Conservation (phyloP, 1,139 yeast genomes). For the Blastobotrys ciferrii region DNA sequence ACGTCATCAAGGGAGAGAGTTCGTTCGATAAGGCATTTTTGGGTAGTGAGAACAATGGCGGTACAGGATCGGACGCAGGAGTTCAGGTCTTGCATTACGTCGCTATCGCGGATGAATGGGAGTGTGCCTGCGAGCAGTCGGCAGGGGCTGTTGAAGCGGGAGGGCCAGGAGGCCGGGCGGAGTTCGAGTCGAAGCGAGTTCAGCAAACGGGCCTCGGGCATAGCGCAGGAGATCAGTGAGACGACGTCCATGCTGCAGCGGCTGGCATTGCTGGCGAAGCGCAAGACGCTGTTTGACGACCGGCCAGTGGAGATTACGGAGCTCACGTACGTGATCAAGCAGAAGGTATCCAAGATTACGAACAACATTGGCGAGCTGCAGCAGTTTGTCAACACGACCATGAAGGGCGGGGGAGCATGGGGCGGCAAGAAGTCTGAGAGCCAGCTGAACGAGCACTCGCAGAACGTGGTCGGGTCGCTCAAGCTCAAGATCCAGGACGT, state of each 20-base stretch:
- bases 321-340: slow-evolving; percentile 87
- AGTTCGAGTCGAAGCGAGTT: slow-evolving; percentile 53
- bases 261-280: slow-evolving; percentile 76
- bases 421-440: slow-evolving; percentile 47
- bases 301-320: slow-evolving; percentile 92
- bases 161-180: slow-evolving; percentile 24
- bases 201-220: slow-evolving; percentile 72
- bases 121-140: slow-evolving; percentile 23
- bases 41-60: too few species aligned
- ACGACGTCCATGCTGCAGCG: slow-evolving; percentile 84
- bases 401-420: slow-evolving; percentile 28
- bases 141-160: slow-evolving; percentile 1
- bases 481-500: slow-evolving; percentile 89
- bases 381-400: slow-evolving; percentile 32
- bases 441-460: slow-evolving; percentile 70
- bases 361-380: slow-evolving; percentile 69
- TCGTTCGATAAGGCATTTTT: too few species aligned
- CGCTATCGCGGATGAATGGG: slow-evolving; percentile 60
- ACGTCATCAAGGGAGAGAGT: neutral
- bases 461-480: slow-evolving; percentile 79
- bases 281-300: slow-evolving; percentile 93
- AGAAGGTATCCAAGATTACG: slow-evolving; percentile 85
- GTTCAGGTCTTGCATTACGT: slow-evolving; percentile 79
- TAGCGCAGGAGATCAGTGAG: slow-evolving; percentile 85
- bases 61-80: slow-evolving; percentile 80